Conservation (phyloP, 441 rosid genomes). For the Adansonia grandidieri region DNA sequence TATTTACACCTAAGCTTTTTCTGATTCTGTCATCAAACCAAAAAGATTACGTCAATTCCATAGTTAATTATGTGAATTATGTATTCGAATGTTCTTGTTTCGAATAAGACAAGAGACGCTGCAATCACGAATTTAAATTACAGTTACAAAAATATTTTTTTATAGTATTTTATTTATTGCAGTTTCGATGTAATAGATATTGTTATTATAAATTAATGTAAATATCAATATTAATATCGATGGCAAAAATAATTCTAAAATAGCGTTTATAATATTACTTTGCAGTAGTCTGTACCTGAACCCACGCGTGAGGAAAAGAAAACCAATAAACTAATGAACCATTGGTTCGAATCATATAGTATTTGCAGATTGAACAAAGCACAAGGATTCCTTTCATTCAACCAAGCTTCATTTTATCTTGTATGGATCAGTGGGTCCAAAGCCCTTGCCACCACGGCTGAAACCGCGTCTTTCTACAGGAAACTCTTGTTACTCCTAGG, state of each 20-base stretch:
- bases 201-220: no score
- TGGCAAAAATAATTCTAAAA: no score
- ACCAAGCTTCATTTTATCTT: neutral
- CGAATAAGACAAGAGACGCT: neutral
- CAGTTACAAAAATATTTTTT: no score
- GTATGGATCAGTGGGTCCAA: conserved; percentile 30
- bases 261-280: no score
- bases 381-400: conserved; percentile 23
- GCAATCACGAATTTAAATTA: neutral
- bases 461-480: conserved; percentile 36
- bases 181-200: no score
- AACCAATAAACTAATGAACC: neutral
- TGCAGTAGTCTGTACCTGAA: neutral
- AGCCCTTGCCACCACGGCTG: neutral
- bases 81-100: neutral
- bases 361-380: neutral
- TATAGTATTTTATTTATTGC: no score
- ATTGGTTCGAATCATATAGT: neutral
- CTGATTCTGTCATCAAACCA: neutral
- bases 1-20: neutral
- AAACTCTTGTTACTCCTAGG: neutral
- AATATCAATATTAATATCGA: no score
- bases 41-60: neutral
- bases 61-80: neutral
- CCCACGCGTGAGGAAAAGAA: neutral